Evolutionary conservation across 2,329 filamentous ascomycete genomes (phyloP), one percentile per base, ranked within the genome.

Genomic region (Ceratocystis diversiconidia): DNA sequence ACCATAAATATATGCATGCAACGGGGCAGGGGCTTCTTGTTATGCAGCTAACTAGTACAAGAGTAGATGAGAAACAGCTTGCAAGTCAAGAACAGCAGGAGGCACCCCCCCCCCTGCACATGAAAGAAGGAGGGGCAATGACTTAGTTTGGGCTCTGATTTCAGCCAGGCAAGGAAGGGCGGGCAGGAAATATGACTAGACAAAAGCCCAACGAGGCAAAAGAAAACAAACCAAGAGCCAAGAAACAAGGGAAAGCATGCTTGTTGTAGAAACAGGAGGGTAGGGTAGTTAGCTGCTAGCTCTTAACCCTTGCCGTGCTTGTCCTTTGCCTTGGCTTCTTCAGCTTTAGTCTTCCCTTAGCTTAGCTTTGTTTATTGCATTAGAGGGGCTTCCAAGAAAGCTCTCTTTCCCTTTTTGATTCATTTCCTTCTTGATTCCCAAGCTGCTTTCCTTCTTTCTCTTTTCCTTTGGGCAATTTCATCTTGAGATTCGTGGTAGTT

Each of bases 311-410:
- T 41, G 36, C 10, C 36, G 36, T 41, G 36, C 10, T 12, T 41
- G 44, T 19, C 44, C 44, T 17, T 28, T 28, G 19, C 48, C 48
- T 52, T 25, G 3, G 19, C 25, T n/a, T 8, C 25, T 17, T 59
- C 12, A 59, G 28, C 55, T 57, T 57, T 59, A 8, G 19, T 36
- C n/a, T 41, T 41, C 36, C 12, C 48, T 15, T n/a, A n/a, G 55
- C 28, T 59, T n/a, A 59, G 52, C 55, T 59, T 59, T 59, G 55
- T 4, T 59, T 32, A 59, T 59, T 59, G 55, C 28, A 59, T 59
- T 59, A 59, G 61, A 63, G 44, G 30, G 44, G 61, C 44, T 22
- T 36, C 22, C 17, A 32, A 7, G 44, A 28, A 63, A 62, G 61
- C 19, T 50, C 19, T 46, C 41, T 30, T 46, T 62, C 44, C 36